These are phyloP conservation scores for Colletotrichum eleusines DNA, from an alignment of 2,329 filamentous ascomycete species.

Conservation along the genomic window DNA sequence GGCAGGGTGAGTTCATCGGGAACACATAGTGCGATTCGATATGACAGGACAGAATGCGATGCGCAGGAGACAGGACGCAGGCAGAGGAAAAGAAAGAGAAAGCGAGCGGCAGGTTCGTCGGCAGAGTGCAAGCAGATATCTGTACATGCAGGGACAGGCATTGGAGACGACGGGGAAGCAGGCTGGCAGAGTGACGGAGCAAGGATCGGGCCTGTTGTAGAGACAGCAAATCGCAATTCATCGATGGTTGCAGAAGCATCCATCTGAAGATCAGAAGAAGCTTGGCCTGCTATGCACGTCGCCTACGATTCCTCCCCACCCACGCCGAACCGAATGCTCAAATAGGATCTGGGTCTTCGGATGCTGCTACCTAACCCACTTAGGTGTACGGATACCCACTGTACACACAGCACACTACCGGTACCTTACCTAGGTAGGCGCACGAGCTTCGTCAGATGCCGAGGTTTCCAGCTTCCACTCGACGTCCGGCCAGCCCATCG, in stretches of 20 bases:
- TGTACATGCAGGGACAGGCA: constrained; percentile 16
- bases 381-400: too few species aligned
- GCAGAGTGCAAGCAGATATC: constrained; percentile 4
- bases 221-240: constrained; percentile 36
- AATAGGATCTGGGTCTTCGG: constrained; percentile 4
- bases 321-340: constrained; percentile 13
- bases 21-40: constrained; percentile 13
- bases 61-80: not conserved
- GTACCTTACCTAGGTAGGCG: not conserved
- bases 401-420: too few species aligned
- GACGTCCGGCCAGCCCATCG: not conserved
- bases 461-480: constrained; percentile 30
- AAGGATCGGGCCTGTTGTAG: constrained; percentile 12
- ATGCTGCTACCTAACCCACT: too few species aligned
- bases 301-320: constrained; percentile 6
- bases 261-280: not conserved
- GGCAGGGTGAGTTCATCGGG: constrained; percentile 29
- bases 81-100: constrained; percentile 19
- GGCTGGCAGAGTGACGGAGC: not conserved
- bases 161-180: not conserved
- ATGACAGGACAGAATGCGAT: not conserved
- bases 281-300: not conserved
- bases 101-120: constrained; percentile 26
- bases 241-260: constrained; percentile 4
- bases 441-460: constrained; percentile 40